A percentile compares a stretch with the other conserved stretches of the same genome.
Evolutionary conservation across 2,329 filamentous ascomycete genomes (phyloP).

Genomic region (Clonostachys chloroleuca): DNA sequence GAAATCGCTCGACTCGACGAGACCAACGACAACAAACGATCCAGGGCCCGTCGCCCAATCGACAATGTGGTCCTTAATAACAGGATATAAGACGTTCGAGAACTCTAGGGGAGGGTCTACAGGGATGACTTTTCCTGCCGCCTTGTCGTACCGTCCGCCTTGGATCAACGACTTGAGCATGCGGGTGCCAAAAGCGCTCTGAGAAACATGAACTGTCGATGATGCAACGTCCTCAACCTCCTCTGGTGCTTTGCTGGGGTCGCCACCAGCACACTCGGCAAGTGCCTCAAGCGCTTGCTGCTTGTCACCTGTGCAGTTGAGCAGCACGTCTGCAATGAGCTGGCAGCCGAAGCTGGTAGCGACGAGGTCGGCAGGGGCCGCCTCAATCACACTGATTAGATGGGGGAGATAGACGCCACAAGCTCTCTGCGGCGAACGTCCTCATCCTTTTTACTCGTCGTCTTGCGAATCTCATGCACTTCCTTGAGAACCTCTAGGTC

Average conservation of each 20-base stretch:
- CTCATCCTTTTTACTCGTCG: constrained; percentile 90
- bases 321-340: constrained; percentile 76
- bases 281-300: constrained; percentile 66
- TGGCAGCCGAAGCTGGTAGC: constrained; percentile 81
- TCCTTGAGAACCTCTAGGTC: constrained; percentile 65
- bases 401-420: constrained; percentile 66
- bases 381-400: constrained; percentile 69
- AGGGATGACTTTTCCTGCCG: constrained; percentile 64
- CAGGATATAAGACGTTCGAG: constrained; percentile 72
- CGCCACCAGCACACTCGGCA: constrained; percentile 56
- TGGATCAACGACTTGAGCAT: constrained; percentile 90
- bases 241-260: constrained; percentile 36
- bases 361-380: constrained; percentile 63
- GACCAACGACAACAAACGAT: constrained; percentile 78
- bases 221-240: constrained; percentile 22
- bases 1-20: constrained; percentile 74
- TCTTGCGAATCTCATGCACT: constrained; percentile 72
- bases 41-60: constrained; percentile 84
- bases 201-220: constrained; percentile 48
- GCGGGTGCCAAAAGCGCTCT: constrained; percentile 63
- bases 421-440: constrained; percentile 73
- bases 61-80: constrained; percentile 70
- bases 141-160: constrained; percentile 80
- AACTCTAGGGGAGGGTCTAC: constrained; percentile 78
- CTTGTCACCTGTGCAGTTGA: constrained; percentile 74